Evolutionary conservation across 805 yeast species (phyloP), one percentile per base, ranked within the genome.

Genomic region (Candida coleopterorum): DNA sequence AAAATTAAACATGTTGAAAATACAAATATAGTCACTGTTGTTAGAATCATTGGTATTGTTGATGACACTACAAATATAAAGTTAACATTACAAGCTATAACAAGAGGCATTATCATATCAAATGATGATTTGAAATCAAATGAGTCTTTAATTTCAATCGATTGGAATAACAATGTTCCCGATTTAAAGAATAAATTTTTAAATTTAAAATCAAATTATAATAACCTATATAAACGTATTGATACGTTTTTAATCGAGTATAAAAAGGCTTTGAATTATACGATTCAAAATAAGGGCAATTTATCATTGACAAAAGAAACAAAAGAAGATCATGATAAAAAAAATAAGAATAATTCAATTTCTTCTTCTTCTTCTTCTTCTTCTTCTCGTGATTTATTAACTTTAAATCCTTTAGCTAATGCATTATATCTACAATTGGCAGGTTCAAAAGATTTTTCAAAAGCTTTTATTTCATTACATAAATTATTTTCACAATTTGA

Each of bases 401-500:
- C 74, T 2, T 56, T 81, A 15, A 70, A 81, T 9, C 88, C 88
- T 0, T 54, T 81, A 35, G 76, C 84, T 0, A 72, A 72, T 43
- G 69, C 79, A 0, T 56, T 81, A n/a, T 72, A 67, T 44, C 51
- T 74, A 31, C 85, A 79, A 49, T 60, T 81, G 35, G 67, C 68
- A 3, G 70, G 69, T 2, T 65, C 72, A 26, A 64, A 60, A 25
- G 74, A 68, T 35, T 74, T 73, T 40, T 57, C 62, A 14, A 60
- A 59, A 26, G 73, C 78, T 0, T 71, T 72, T 52, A 40, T 49
- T 3, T 61, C 66, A 29, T 51, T 70, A 33, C 68, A 63, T 35
- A 60, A 60, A 18, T 42, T 70, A 23, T 55, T 50, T 41, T 51
- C 54, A 21, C 58, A 56, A 37, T 57, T 44, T 29, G 35, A 44